These are phyloP conservation scores for Brassica hybrid DNA, from an alignment of 441 rosid genomes.

Conservation along the genomic window DNA sequence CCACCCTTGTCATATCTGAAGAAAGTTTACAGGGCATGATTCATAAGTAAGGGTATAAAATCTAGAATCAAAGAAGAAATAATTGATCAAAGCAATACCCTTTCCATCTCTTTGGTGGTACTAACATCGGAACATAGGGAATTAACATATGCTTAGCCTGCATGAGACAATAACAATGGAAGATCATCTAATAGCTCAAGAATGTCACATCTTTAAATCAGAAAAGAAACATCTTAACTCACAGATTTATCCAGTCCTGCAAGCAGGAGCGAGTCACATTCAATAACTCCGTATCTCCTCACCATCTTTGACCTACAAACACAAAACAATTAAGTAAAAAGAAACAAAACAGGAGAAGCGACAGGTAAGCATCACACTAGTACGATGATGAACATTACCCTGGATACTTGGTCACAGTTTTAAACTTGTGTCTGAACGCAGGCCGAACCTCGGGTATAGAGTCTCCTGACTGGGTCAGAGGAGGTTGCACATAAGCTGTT, in stretches of 20 bases:
- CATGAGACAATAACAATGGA: constrained; percentile 36
- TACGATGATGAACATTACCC: constrained; percentile 49
- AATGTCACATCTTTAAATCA: neutral
- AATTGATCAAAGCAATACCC: constrained; percentile 59
- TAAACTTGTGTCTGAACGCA: constrained; percentile 79
- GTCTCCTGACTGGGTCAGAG: constrained; percentile 66
- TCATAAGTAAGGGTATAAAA: neutral
- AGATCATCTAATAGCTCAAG: constrained; percentile 30
- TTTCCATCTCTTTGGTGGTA: constrained; percentile 95
- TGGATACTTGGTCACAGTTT: constrained; percentile 55
- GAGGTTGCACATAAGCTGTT: constrained; percentile 86
- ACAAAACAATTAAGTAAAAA: constrained; percentile 2
- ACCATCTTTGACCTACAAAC: constrained; percentile 60
- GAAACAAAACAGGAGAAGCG: neutral
- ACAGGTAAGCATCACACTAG: neutral
- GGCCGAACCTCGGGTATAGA: constrained; percentile 85
- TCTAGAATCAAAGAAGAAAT: constrained; percentile 21
- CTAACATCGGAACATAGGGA: constrained; percentile 92
- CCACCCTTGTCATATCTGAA: constrained; percentile 91
- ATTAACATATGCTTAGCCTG: constrained; percentile 91
- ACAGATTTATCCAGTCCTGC: constrained; percentile 82
- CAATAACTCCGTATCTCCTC: constrained; percentile 83
- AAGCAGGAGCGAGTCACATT: constrained; percentile 79
- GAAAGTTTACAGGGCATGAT: neutral
- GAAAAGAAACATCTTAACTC: constrained; percentile 48